Conservation (phyloP, 2,329 filamentous ascomycete genomes). For the Karstenula rhodostoma region DNA sequence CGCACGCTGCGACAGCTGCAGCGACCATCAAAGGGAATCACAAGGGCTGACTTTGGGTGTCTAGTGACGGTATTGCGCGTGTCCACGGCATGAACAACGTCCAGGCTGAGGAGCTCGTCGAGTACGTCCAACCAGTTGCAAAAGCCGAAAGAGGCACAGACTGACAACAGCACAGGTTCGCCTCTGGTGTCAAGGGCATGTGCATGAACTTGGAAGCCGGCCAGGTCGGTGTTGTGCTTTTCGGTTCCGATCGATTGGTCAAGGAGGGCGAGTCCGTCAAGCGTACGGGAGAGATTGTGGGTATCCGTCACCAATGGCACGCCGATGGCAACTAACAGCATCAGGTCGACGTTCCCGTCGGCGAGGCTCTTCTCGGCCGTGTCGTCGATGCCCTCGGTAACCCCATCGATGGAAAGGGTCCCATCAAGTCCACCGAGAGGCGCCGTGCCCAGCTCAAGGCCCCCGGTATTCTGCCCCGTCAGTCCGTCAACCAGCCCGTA, state of each 20-base stretch:
- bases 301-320: slow-evolving; percentile 49
- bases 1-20: slow-evolving; percentile 32
- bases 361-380: slow-evolving; percentile 91
- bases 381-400: slow-evolving; percentile 98
- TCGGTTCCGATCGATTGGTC: slow-evolving; percentile 99
- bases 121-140: slow-evolving; percentile 70
- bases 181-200: slow-evolving; percentile 99
- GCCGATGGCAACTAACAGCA: slow-evolving; percentile 28
- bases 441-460: slow-evolving; percentile 99
- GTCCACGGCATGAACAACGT: slow-evolving; percentile 99
- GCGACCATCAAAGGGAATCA: slow-evolving; percentile 33
- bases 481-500: slow-evolving; percentile 97
- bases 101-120: slow-evolving; percentile 99
- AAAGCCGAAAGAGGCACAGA: slow-evolving; percentile 24
- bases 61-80: slow-evolving; percentile 99
- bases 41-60: slow-evolving; percentile 42
- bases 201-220: slow-evolving; percentile 99
- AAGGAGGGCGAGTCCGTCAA: slow-evolving; percentile 99
- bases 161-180: slow-evolving; percentile 73
- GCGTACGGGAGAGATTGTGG: slow-evolving; percentile 98
- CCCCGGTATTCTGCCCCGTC: slow-evolving; percentile 95
- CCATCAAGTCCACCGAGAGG: slow-evolving; percentile 88
- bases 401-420: slow-evolving; percentile 99
- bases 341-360: slow-evolving; percentile 96
- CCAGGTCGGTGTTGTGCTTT: slow-evolving; percentile 99